Evolutionary conservation across 192 early-diverging fungal species (phyloP), one percentile per base, ranked within the genome.

Genomic region (Gigaspora rosea): DNA sequence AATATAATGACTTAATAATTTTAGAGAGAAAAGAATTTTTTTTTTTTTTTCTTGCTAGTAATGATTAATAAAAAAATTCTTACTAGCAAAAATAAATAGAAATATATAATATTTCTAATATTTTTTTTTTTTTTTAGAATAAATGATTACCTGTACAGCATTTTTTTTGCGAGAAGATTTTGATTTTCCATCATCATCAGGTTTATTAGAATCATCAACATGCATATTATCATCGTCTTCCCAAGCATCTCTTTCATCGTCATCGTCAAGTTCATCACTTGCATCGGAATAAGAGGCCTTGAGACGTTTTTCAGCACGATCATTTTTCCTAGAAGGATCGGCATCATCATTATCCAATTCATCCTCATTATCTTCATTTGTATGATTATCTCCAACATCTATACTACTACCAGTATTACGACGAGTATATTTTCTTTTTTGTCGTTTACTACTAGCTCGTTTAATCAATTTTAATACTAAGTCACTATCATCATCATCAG

Each of bases 401-500:
- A 33, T 71, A 10, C 33, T 36, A 57, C 33, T 46, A 36, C 54
- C 46, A 15, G 73, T 63, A 51, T 64, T 75, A 27, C 48, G 59
- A 63, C 73, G 73, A 33, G 62, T 64, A 63, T 75, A 75, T 50
- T 64, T 61, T 22, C 73, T 61, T 32, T 75, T 75, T 36, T 75
- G 51, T 15, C 73, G 61, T 75, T 75, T 75, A 64, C 73, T 75
- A 50, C 52, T 63, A 4, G 73, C 73, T 48, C 73, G 59, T 50
- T 75, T 75, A 16, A 75, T 75, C 46, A 75, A 63, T 75, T 75
- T 75, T 5, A 75, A 51, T 27, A 75, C 73, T 11, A 75, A 46
- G 13, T 75, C 73, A 12, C 35, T 32, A 18, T 75, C 73, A 33
- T 75, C 41, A 41, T 41, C 73, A 36, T 56, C 73, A 8, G 27